Evolutionary conservation across 305 asterid species (phyloP).

Genomic region (Fraxinus latifolia): DNA sequence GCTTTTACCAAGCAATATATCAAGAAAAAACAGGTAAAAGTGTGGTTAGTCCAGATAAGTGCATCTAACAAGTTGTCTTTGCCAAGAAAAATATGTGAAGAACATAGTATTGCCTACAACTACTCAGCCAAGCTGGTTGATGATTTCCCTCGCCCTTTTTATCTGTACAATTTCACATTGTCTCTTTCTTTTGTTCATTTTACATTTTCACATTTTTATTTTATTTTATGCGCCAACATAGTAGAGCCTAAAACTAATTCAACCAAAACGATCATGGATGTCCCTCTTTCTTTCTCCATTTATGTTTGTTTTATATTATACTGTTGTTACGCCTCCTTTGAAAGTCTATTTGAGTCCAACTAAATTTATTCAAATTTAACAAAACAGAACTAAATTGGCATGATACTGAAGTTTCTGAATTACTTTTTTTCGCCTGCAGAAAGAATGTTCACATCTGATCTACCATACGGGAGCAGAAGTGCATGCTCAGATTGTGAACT

Average conservation of each 20-base stretch:
- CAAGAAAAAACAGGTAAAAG: constrained; percentile 12
- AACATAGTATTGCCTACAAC: not conserved
- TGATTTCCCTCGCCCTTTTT: not conserved
- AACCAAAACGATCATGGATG: not conserved
- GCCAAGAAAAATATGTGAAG: not conserved
- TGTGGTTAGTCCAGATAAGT: not conserved
- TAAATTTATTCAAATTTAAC: constrained; percentile 2
- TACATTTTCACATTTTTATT: not conserved
- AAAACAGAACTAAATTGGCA: constrained; percentile 4
- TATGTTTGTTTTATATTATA: not conserved
- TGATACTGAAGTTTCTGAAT: not conserved
- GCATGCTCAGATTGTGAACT: not conserved
- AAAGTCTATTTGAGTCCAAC: not conserved
- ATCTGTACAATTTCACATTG: not conserved
- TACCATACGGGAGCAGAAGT: constrained; percentile 1
- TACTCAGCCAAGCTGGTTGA: not conserved
- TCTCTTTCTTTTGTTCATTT: not conserved
- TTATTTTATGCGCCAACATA: not conserved
- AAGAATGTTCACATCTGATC: not conserved
- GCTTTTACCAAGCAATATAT: constrained; percentile 40
- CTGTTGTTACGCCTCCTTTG: not conserved
- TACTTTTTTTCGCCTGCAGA: not conserved
- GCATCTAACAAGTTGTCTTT: not conserved
- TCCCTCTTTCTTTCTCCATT: not conserved
- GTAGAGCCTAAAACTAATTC: not conserved